Base-by-base conservation (phyloP, 148 eudicot species). In the Amaranthus cruentus region DNA sequence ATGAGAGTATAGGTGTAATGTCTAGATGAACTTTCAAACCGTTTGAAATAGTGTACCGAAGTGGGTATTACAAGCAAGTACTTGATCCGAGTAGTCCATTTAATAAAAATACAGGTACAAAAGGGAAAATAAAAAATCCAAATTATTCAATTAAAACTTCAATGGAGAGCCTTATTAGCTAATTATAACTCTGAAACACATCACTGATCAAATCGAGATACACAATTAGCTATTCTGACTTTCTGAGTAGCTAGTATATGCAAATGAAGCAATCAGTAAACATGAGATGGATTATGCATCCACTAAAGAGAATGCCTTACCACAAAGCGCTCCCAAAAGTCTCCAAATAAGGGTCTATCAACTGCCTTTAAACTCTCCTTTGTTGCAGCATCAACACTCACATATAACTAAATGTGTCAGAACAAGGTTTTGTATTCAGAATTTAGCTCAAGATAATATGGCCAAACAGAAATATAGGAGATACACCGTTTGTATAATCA, bases 281-380 rank as follows among this genome's bases (percentile, higher is more conserved):
- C 59, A 53, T 52, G 51, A 13, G 12, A 3, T 42, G 57, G 8
- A 13, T 60, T 67, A 9, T 60, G 38, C 56, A 12, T 61, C 21
- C 47, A 12, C 21, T 44, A 2, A 6, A 64, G 53, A 50, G 58
- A 66, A 52, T 14, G 43, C 80, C 92, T 82, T 74, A 91, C 97
- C 81, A 88, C 72, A 83, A 92, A 95, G 13, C 97, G 91, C 84
- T 95, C 97, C 99, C 99, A 95, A 71, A 91, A 95, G 83, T 95
- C 99, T 60, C 97, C 89, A 82, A 95, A 95, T 2, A 95, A 89
- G 59, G 99, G 99, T 83, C 99, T 87, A 81, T 92, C 99, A 76
- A 95, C 91, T n/a, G 99, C 97, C 82, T 95, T 95, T 91, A 95
- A 76, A 81, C 90, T 95, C 38, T 95, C 99, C 81, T 88, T 95